These are phyloP conservation scores for Adansonia digitata DNA, from an alignment of 345 rosid genomes.

Conservation along the genomic window DNA sequence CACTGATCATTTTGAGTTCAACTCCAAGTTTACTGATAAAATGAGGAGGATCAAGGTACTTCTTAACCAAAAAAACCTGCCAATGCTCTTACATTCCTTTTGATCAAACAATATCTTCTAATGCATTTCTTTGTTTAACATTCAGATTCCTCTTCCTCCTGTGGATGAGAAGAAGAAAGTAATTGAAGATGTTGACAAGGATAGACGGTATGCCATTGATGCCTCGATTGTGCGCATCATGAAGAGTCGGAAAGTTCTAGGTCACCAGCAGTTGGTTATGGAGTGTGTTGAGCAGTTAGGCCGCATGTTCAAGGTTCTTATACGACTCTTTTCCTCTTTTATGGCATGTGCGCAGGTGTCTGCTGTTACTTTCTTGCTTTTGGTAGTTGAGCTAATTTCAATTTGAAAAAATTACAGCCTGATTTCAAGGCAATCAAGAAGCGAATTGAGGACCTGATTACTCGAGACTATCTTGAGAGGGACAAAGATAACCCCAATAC, in stretches of 20 bases:
- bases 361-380: neutral
- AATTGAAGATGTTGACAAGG: slow-evolving; percentile 69
- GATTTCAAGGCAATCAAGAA: slow-evolving; percentile 72
- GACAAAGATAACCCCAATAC: slow-evolving; percentile 7
- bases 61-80: neutral
- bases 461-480: slow-evolving; percentile 46
- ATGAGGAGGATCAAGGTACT: slow-evolving; percentile 71
- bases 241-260: slow-evolving; percentile 63
- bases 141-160: slow-evolving; percentile 64
- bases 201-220: slow-evolving; percentile 65
- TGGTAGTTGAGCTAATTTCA: neutral
- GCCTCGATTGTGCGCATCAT: slow-evolving; percentile 73
- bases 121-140: slow-evolving; percentile 6
- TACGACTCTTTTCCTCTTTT: neutral
- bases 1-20: slow-evolving; percentile 42
- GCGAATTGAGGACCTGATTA: slow-evolving; percentile 69
- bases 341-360: neutral
- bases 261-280: slow-evolving; percentile 49
- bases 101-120: neutral
- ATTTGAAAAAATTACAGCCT: slow-evolving; percentile 44
- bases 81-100: neutral
- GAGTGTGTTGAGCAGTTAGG: slow-evolving; percentile 29
- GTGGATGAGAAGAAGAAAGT: slow-evolving; percentile 67
- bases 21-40: slow-evolving; percentile 58
- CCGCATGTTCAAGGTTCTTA: slow-evolving; percentile 57